Percentiles rank a stretch among this genome's conserved stretches.
These are phyloP conservation scores for Thermothielavioides terrestris DNA, from an alignment of 495 filamentous ascomycete genomes.

Conservation along the genomic window DNA sequence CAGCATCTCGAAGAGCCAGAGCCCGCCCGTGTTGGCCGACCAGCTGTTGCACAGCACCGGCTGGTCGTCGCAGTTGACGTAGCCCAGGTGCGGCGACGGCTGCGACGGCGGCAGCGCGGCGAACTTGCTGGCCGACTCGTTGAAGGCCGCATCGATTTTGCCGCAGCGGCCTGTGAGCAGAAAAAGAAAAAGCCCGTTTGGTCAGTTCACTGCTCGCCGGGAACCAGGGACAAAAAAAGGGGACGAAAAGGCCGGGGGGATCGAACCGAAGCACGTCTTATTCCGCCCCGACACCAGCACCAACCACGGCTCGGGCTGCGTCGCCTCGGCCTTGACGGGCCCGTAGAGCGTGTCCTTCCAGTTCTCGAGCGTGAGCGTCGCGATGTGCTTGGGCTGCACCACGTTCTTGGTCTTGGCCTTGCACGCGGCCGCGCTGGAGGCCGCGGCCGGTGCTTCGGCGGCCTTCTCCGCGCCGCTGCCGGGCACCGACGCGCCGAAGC, in stretches of 20 bases:
- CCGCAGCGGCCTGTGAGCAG: constrained; percentile 39
- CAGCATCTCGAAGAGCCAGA: constrained; percentile 64
- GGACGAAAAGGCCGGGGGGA: too few species aligned
- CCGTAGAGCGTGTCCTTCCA: constrained; percentile 60
- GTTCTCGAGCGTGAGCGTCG: constrained; percentile 60
- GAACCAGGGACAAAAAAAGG: too few species aligned
- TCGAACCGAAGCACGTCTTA: constrained; percentile 72
- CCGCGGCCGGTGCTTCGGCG: constrained; percentile 42
- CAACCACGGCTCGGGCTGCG: constrained; percentile 66
- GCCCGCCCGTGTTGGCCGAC: constrained; percentile 59
- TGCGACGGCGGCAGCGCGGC: constrained; percentile 47
- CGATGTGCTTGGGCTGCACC: constrained; percentile 38
- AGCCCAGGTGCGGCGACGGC: constrained; percentile 55
- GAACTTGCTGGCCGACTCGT: constrained; percentile 60
- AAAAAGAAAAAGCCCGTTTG: background rate
- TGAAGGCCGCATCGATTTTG: constrained; percentile 40
- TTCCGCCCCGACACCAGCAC: constrained; percentile 76
- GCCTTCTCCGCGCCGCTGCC: background rate
- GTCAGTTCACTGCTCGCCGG: background rate
- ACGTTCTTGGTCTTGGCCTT: constrained; percentile 34
- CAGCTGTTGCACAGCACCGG: constrained; percentile 74
- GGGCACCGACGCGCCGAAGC: constrained; percentile 31
- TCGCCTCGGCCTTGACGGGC: constrained; percentile 47
- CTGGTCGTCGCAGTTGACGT: constrained; percentile 71
- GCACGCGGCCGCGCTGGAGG: constrained; percentile 30